Percentiles rank a stretch among this genome's conserved stretches.
Evolutionary conservation across 2,329 filamentous ascomycete genomes (phyloP).

Genomic region (Epichloe gansuensis): DNA sequence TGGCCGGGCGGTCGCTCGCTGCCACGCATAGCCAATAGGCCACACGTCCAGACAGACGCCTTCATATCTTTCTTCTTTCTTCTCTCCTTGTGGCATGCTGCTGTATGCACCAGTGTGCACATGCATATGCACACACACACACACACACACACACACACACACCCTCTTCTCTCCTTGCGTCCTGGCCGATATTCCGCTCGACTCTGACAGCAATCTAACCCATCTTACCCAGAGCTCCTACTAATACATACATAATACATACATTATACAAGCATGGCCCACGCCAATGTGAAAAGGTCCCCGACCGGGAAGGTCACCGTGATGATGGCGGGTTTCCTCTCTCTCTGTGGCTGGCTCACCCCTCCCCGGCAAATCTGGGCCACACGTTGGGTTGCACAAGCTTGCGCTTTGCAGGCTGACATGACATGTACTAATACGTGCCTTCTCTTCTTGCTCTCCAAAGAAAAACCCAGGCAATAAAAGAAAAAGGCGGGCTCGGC

Average conservation of each 20-base stretch:
- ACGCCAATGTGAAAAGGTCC: not conserved
- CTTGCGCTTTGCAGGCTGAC: not conserved
- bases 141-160: not conserved
- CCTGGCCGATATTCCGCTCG: not conserved
- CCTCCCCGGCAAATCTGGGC: not conserved
- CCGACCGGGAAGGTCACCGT: constrained; percentile 3
- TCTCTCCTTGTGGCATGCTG: too few species aligned
- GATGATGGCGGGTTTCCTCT: not conserved
- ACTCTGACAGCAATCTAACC: not conserved
- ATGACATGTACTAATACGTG: not conserved
- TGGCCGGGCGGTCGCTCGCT: too few species aligned
- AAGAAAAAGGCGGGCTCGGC: not conserved
- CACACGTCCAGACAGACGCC: too few species aligned
- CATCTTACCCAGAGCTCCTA: not conserved
- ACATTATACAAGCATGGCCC: not conserved
- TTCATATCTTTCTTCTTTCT: too few species aligned
- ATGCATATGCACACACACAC: too few species aligned
- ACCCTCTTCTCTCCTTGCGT: not conserved
- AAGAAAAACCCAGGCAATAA: not conserved
- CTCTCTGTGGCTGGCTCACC: constrained; percentile 6
- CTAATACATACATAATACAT: too few species aligned
- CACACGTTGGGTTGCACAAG: constrained; percentile 1
- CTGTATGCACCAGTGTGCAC: too few species aligned
- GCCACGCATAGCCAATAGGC: too few species aligned
- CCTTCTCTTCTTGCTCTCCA: not conserved